Evolutionary conservation across 2,329 filamentous ascomycete genomes (phyloP).

Genomic region (Trichocomaceae sp.): DNA sequence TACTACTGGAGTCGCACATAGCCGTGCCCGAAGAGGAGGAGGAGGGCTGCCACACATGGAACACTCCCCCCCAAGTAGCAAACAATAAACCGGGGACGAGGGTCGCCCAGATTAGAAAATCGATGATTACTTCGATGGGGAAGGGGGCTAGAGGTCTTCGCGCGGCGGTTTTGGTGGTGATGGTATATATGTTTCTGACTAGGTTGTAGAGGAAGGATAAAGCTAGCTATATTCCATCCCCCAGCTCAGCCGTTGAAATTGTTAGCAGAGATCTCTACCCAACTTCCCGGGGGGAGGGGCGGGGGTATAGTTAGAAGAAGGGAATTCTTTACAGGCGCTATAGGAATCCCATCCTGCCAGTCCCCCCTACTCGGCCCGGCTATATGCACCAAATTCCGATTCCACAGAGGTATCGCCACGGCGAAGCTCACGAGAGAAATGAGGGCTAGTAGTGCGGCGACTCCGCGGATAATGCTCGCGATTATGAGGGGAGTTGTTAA

Average conservation of each 20-base stretch:
- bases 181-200: constrained; percentile 17
- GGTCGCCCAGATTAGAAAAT: constrained; percentile 16
- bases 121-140: constrained; percentile 11
- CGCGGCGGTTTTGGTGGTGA: constrained; percentile 1
- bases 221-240: constrained; percentile 13
- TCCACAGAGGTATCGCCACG: constrained; percentile 22
- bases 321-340: constrained; percentile 21
- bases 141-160: constrained; percentile 4
- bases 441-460: constrained; percentile 19
- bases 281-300: background rate
- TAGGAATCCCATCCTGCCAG: constrained; percentile 27
- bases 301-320: background rate
- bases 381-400: constrained; percentile 24
- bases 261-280: background rate
- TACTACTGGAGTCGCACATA: constrained; percentile 20
- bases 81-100: constrained; percentile 22
- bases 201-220: constrained; percentile 18
- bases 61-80: constrained; percentile 23
- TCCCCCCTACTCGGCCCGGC: constrained; percentile 20
- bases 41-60: constrained; percentile 22
- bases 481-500: constrained; percentile 2
- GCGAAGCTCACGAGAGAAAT: constrained; percentile 24
- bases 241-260: background rate
- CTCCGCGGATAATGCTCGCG: constrained; percentile 19
- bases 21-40: constrained; percentile 3